Evolutionary conservation across 805 yeast species (phyloP), one percentile per base, ranked within the genome.

Genomic region (Candida golubevii): DNA sequence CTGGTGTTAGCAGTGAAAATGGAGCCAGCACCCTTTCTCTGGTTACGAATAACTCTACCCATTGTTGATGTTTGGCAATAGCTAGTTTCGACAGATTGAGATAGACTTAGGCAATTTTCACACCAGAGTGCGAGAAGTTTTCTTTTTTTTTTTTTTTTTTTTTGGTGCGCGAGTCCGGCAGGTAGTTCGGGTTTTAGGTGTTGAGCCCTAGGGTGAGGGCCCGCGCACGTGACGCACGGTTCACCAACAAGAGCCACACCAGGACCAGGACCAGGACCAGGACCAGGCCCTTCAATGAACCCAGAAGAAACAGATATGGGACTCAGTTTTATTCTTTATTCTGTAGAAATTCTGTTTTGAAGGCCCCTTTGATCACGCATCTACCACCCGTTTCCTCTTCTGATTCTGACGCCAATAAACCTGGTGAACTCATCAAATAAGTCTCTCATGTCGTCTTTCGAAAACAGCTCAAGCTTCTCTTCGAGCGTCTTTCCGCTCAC

Each of bases 11-110:
- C 84, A 74, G 95, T 85, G 89, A 93, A 93, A 83, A 93, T 89
- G 70, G 98, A 91, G 74, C 99, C 98, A 78, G 97, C 96, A 86
- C 98, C 98, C 83, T 93, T 93, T 89, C 99, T 90, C 85, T 93
- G 99, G 85, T 93, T 93, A 82, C 99, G 95, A 83, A 93, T 93
- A 80, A 93, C 99, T 85, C 98, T 88, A 88, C 96, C 96, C 56
- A 52, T 53, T 53, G 51, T 46, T 44, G 52, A 49, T 53, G 53
- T 43, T 53, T 50, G 47, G 51, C 47, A 41, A 46, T 46, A 38
- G 35, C 32, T 29, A 28, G 34, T 33, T 49, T 40, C 41, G 44
- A 40, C 38, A 39, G 39, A 33, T 43, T 40, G 33, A 36, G 44
- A 38, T 34, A 42, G 42, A 47, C 44, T 38, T 32, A 37, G 36